These are phyloP conservation scores for Graphilbum sp. DNA, from an alignment of 2,329 filamentous ascomycete genomes.

Conservation along the genomic window DNA sequence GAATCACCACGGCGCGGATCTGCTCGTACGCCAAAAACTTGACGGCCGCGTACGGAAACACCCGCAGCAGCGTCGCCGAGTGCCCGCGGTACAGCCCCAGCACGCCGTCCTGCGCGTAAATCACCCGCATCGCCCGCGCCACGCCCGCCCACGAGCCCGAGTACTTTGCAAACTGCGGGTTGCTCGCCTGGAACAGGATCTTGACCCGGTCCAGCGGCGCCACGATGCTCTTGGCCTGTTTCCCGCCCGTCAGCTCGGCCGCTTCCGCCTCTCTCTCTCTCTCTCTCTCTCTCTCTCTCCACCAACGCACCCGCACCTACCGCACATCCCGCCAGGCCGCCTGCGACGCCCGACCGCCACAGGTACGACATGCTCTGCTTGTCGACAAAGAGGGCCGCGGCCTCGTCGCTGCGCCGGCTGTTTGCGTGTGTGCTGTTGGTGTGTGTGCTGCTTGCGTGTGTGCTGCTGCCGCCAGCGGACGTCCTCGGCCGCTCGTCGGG, in stretches of 20 bases:
- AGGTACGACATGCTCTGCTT: constrained; percentile 73
- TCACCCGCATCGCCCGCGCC: constrained; percentile 65
- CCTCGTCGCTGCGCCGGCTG: background rate
- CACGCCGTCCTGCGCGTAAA: constrained; percentile 58
- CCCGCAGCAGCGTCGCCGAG: constrained; percentile 80
- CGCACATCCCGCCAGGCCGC: constrained; percentile 80
- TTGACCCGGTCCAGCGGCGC: constrained; percentile 95
- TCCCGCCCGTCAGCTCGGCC: too few relatives aligned
- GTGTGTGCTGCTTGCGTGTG: too few relatives aligned
- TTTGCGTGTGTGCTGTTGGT: too few relatives aligned
- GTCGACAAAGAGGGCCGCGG: constrained; percentile 27
- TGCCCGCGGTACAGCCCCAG: constrained; percentile 81
- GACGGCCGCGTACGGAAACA: constrained; percentile 94
- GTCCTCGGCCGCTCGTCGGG: too few relatives aligned
- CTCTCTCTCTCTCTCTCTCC: background rate
- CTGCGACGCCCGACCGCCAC: constrained; percentile 67
- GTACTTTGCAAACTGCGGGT: constrained; percentile 88
- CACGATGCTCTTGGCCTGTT: constrained; percentile 90
- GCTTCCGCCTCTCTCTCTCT: background rate
- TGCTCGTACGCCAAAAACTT: constrained; percentile 98
- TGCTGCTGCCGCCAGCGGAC: too few relatives aligned
- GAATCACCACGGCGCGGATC: constrained; percentile 66
- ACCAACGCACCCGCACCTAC: constrained; percentile 40
- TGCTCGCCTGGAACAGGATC: constrained; percentile 93
- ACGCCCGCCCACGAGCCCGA: constrained; percentile 78